Evolutionary conservation across 306 rosid genomes (phyloP), one percentile per base, ranked within the genome.

Genomic region (Begonia loranthoides): DNA sequence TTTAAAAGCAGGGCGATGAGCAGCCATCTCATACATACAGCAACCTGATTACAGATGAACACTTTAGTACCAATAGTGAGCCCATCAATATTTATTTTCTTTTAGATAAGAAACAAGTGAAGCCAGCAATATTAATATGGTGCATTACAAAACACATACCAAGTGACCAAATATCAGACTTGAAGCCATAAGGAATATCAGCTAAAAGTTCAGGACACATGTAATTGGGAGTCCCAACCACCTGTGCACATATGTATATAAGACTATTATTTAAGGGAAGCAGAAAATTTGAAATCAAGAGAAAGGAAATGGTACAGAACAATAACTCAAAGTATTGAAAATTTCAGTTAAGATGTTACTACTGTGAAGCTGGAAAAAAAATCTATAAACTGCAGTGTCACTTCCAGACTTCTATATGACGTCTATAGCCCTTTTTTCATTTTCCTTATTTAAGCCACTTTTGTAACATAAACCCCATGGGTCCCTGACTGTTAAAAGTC

Each of bases 181-280:
- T 92, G 72, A 92, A 92, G 66, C 99, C 99, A 56, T 92, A 92
- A 11, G 99, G 99, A 69, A 92, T 92, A 71, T 92, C 99, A 5
- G 99, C 96, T 60, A 92, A 93, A 56, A 92, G 87, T 79, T 92
- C 99, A 54, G 99, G 99, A 73, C 99, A 92, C 99, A 92, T 92
- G 68, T 92, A 92, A 71, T 92, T 92, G 24, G 99, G 99, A 70
- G 99, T 92, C 70, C 99, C 99, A 9, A 92, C 99, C 39, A 92
- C 99, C 99, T 92, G 79, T 52, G 45, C 15, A 61, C 24, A 46
- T 22, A 54, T 33, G 47, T 53, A 70, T 4, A 41, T 45, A 36
- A 46, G 24, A 55, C 36, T 10, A 13, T 41, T 12, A 47, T 46
- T 46, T 28, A 28, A 28, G 9, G 36, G 36, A 28, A 28, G 36